Percentiles rank a stretch among this genome's conserved stretches.
Evolutionary conservation across 2,329 filamentous ascomycete species (phyloP).

Genomic region (Sarocladium kiliense): DNA sequence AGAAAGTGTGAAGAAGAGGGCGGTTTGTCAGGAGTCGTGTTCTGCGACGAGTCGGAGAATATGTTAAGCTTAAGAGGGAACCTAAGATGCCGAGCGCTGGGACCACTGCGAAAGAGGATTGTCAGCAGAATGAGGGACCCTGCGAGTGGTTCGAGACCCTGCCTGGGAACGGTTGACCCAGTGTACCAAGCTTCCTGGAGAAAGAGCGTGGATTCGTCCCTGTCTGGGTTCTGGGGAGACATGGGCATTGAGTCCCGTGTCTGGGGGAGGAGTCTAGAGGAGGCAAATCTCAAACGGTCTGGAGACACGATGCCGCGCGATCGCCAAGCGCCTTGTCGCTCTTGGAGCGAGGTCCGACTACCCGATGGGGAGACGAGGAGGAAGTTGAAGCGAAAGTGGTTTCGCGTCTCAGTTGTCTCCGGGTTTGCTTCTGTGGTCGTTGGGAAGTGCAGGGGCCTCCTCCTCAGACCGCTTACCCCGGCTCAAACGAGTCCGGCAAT

Average conservation of each 20-base stretch:
- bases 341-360: not conserved
- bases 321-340: constrained; percentile 3
- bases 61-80: not conserved
- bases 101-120: too few species aligned
- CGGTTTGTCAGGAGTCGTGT: too few species aligned
- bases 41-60: constrained; percentile 9
- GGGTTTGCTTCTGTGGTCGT: too few species aligned
- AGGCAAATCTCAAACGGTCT: constrained; percentile 3
- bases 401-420: too few species aligned
- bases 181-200: constrained; percentile 1
- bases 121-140: too few species aligned
- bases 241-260: not conserved
- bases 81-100: not conserved
- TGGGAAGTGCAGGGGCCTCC: not conserved
- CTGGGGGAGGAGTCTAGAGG: not conserved
- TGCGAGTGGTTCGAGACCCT: not conserved
- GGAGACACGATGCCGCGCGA: constrained; percentile 8
- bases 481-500: not conserved
- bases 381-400: not conserved
- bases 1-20: too few species aligned
- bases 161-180: not conserved
- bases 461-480: not conserved
- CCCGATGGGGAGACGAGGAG: not conserved
- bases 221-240: too few species aligned
- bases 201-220: not conserved